Percentiles rank a stretch among this genome's conserved stretches.
phyloP scores from a whole-genome alignment of 164 flowering plant species.

The Macadamia integrifolia region DNA sequence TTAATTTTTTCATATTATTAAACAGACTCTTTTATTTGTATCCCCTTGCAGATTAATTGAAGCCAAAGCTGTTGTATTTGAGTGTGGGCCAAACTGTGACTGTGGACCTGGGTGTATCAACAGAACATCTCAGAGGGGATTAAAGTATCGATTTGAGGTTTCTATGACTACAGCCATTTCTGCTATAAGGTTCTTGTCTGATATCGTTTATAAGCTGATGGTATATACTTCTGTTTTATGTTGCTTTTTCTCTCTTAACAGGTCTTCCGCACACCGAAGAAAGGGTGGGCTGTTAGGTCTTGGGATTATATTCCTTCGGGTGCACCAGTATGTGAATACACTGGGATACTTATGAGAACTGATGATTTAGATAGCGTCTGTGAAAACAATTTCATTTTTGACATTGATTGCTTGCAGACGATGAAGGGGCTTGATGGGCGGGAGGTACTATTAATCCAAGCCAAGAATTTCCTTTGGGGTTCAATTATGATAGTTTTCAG shows the following conservation, averaged over 20 bases:
- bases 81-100: constrained; percentile 92
- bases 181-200: not conserved
- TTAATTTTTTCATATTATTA: not conserved
- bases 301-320: constrained; percentile 95
- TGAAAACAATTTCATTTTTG: constrained; percentile 73
- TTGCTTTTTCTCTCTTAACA: constrained; percentile 15
- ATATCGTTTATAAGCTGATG: not conserved
- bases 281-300: constrained; percentile 95
- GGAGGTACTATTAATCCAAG: constrained; percentile 42
- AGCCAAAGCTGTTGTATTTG: constrained; percentile 80
- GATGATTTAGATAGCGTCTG: constrained; percentile 51
- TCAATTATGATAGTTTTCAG: too few species aligned
- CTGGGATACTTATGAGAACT: constrained; percentile 61
- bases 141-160: constrained; percentile 77
- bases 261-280: constrained; percentile 89
- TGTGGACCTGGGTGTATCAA: constrained; percentile 86
- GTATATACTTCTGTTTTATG: not conserved
- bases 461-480: too few species aligned
- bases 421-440: constrained; percentile 90
- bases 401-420: constrained; percentile 93
- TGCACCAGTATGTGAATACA: constrained; percentile 87
- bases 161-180: not conserved
- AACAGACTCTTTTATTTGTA: not conserved
- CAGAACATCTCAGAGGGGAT: constrained; percentile 63
- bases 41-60: constrained; percentile 54